Evolutionary conservation across 1,139 yeast genomes (phyloP).

Genomic region (Hemisphaericaspora xylofermentans): DNA sequence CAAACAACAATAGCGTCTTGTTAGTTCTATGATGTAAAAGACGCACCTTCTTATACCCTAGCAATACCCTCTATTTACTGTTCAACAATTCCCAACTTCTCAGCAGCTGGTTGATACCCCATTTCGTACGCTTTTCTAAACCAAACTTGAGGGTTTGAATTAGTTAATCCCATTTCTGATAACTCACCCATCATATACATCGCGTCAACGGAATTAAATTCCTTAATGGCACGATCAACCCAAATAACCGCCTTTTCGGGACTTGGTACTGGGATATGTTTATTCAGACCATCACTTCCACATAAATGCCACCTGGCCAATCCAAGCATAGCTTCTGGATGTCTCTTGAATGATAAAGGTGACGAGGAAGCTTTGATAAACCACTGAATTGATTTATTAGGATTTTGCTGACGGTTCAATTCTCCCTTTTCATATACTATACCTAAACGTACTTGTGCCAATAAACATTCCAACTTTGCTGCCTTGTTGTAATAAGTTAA

Average conservation of each 20-base stretch:
- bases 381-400: slow-evolving; percentile 85
- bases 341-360: slow-evolving; percentile 55
- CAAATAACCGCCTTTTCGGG: slow-evolving; percentile 82
- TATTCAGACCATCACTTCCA: slow-evolving; percentile 63
- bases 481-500: slow-evolving; percentile 71
- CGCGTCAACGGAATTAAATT: slow-evolving; percentile 71
- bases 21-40: not conserved
- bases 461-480: slow-evolving; percentile 72
- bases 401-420: slow-evolving; percentile 61
- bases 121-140: slow-evolving; percentile 24
- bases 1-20: not conserved
- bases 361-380: slow-evolving; percentile 73
- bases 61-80: not conserved
- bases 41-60: not conserved
- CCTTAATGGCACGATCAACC: slow-evolving; percentile 85
- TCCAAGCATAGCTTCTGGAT: slow-evolving; percentile 87
- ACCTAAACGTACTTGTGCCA: slow-evolving; percentile 86
- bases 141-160: slow-evolving; percentile 30
- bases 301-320: slow-evolving; percentile 89
- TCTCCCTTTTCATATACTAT: slow-evolving; percentile 86
- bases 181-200: slow-evolving; percentile 82
- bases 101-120: slow-evolving; percentile 22
- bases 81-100: slow-evolving; percentile 13
- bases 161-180: slow-evolving; percentile 77
- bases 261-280: slow-evolving; percentile 58